A percentile compares a stretch with the other conserved stretches of the same genome.
phyloP scores from a whole-genome alignment of 139 green algal genomes.

The Volvox reticuliferus region DNA sequence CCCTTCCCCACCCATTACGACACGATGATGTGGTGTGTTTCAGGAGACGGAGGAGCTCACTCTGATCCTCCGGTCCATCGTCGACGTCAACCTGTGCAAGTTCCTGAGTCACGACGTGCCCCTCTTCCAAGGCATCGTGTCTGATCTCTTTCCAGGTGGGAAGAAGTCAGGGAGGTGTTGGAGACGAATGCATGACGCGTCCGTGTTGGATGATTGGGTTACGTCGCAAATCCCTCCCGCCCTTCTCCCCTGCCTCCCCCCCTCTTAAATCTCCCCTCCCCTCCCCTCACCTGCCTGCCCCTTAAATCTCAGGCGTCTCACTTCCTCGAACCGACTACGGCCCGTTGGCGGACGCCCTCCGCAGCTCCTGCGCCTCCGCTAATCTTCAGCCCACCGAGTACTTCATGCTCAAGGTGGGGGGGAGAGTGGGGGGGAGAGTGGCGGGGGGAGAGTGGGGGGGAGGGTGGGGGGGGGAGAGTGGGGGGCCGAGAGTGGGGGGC shows the following conservation, averaged over 20 bases:
- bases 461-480: neutral
- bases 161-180: conserved; percentile 45
- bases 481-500: neutral
- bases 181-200: neutral
- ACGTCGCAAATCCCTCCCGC: too few species aligned
- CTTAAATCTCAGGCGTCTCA: neutral
- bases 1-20: neutral
- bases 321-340: conserved; percentile 62
- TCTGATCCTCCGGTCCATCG: conserved; percentile 71
- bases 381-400: conserved; percentile 79
- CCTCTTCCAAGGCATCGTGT: conserved; percentile 70
- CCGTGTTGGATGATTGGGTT: neutral
- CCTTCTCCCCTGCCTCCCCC: neutral
- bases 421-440: neutral
- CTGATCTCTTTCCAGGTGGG: conserved; percentile 81
- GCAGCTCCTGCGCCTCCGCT: conserved; percentile 47
- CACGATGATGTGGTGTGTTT: neutral
- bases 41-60: conserved; percentile 57
- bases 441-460: neutral
- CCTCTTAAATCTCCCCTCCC: too few species aligned
- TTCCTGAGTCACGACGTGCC: conserved; percentile 85
- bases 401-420: conserved; percentile 63
- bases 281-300: neutral
- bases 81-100: conserved; percentile 79
- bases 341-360: conserved; percentile 57